Base-by-base conservation (phyloP, 495 filamentous ascomycete species). In the Aspergillus ellipticus region DNA sequence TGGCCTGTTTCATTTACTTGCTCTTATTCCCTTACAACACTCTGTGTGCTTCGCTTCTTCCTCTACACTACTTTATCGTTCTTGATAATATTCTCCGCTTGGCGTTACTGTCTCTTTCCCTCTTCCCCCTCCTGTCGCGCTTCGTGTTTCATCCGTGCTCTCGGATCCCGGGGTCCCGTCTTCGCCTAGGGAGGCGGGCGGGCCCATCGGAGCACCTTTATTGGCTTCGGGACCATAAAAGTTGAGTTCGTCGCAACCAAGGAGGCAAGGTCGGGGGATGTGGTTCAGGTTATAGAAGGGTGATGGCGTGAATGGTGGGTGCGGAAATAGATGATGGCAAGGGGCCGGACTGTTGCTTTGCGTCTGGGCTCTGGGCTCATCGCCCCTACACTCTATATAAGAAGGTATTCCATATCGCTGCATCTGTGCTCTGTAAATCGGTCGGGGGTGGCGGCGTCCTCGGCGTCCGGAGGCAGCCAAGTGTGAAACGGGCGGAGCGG, bases 41-140 rank as follows among this genome's bases (percentile, higher is more conserved):
- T 13, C 15, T 39, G 10, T 39, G 35, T 37, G 33, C 11, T 39
- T 39, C n/a, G 35, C 35, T 13, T 51, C 43, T 35, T 47, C 31
- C 37, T 45, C 29, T 52, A 16, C n/a, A 24, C 13, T 24, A 24
- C 28, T 61, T 42, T 31, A 54, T 16, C 52, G 53, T 58, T 58
- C 52, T 54, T 55, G 49, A 51, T 52, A 47, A 54, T 54, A 56
- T 62, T 57, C 56, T 52, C 64, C 57, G 42, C 61, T 63, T 63
- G 57, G 61, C 57, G 57, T 56, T 49, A 21, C 24, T 47, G 45
- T 48, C 45, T 48, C 28, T 29, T 29, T 15, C 11, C 45, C 15
- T 26, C 4, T 3, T 1, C 42, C 24, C 20, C 4, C 43, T 29
- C 42, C 33, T 4, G 24, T 16, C 45, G 3, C 22, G 22, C 45